Evolutionary conservation across 768 basidiomycete species (phyloP).

Genomic region (Agrocybe pediades): DNA sequence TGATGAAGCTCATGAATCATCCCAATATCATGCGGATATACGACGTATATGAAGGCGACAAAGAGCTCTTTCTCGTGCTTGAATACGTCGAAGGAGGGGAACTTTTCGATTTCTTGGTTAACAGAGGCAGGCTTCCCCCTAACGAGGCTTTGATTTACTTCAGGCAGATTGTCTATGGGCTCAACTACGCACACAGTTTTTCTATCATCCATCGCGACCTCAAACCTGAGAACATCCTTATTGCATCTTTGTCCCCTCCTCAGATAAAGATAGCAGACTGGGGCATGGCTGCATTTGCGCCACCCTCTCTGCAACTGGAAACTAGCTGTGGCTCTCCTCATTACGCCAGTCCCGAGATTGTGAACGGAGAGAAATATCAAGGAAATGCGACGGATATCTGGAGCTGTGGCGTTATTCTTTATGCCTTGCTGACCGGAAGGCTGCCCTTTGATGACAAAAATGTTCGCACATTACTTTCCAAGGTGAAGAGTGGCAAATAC

Average conservation of each 20-base stretch:
- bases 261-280: conserved; percentile 97
- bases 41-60: conserved; percentile 93
- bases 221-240: conserved; percentile 96
- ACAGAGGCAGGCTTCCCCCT: conserved; percentile 77
- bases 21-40: conserved; percentile 95
- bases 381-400: conserved; percentile 94
- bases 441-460: conserved; percentile 96
- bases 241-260: conserved; percentile 78
- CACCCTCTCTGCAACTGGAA: conserved; percentile 81
- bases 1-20: conserved; percentile 99
- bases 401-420: conserved; percentile 95
- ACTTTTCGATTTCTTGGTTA: conserved; percentile 94
- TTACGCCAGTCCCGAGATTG: conserved; percentile 96
- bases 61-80: conserved; percentile 88
- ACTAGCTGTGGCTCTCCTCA: conserved; percentile 97
- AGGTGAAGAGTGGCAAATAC: conserved; percentile 87
- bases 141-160: conserved; percentile 89
- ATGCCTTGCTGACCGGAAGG: conserved; percentile 84
- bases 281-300: conserved; percentile 97
- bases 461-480: conserved; percentile 70
- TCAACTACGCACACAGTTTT: conserved; percentile 96
- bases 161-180: conserved; percentile 92
- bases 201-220: conserved; percentile 98
- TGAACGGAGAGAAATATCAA: conserved; percentile 85
- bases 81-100: conserved; percentile 97